phyloP scores from a whole-genome alignment of 1,284 basidiomycete genomes.

The Tilletia caries region DNA sequence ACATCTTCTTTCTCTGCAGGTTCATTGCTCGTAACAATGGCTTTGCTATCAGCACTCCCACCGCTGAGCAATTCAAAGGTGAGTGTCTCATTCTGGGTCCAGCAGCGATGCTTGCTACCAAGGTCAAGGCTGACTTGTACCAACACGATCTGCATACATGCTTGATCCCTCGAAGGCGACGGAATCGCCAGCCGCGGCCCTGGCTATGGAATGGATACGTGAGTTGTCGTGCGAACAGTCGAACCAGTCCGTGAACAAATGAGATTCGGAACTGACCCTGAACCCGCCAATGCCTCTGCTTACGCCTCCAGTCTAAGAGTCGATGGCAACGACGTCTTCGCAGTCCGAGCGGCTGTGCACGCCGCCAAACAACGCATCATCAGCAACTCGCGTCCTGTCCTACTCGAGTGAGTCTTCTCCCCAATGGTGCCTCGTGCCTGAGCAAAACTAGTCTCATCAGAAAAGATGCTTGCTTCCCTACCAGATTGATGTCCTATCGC shows the following conservation, averaged over 20 bases:
- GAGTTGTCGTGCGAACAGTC: constrained; percentile 1
- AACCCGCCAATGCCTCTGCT: background rate
- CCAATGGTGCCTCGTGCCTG: background rate
- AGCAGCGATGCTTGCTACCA: no score
- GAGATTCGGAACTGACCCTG: background rate
- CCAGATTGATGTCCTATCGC: constrained; percentile 39
- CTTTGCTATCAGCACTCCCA: constrained; percentile 90
- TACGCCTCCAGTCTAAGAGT: constrained; percentile 57
- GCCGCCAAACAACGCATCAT: constrained; percentile 76
- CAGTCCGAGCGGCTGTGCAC: constrained; percentile 74
- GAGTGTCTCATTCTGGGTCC: constrained; percentile 32
- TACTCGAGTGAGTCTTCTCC: constrained; percentile 65
- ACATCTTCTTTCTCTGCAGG: constrained; percentile 55
- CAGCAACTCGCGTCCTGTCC: constrained; percentile 69
- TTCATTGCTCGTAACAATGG: constrained; percentile 69
- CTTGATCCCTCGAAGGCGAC: constrained; percentile 24
- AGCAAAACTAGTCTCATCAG: background rate
- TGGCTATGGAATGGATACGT: constrained; percentile 72
- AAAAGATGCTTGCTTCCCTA: background rate
- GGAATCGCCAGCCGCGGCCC: constrained; percentile 70
- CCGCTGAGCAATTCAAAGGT: constrained; percentile 71
- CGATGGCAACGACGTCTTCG: constrained; percentile 88
- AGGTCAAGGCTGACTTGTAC: no score
- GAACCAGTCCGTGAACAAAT: no score
- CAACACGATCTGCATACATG: no score